phyloP scores from a whole-genome alignment of 169 alveolate species.

The Besnoitia besnoiti region DNA sequence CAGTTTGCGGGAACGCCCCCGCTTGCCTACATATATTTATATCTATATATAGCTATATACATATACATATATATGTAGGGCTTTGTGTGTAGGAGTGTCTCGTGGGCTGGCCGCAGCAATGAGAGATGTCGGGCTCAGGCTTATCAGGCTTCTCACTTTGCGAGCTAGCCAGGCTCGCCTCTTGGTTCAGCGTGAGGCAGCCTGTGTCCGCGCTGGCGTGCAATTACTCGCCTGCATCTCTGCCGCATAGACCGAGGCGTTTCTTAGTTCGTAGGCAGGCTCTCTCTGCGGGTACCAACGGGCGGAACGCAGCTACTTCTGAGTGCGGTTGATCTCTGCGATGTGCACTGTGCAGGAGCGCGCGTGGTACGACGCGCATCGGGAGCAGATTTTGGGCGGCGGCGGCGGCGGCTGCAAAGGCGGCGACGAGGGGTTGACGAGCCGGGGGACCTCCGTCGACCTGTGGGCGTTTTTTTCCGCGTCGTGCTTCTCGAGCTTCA shows the following conservation, averaged over 20 bases:
- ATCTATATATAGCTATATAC: not conserved
- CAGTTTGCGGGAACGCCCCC: not conserved
- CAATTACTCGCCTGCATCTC: too few species aligned
- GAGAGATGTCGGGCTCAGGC: too few species aligned
- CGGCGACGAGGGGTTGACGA: not conserved
- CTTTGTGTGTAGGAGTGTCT: too few species aligned
- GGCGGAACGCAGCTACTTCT: not conserved
- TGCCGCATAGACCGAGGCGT: too few species aligned
- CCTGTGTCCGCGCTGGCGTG: too few species aligned
- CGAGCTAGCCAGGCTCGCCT: too few species aligned
- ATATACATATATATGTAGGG: not conserved
- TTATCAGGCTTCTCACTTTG: too few species aligned
- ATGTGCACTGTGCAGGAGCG: constrained; percentile 47
- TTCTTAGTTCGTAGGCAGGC: too few species aligned
- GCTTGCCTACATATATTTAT: not conserved
- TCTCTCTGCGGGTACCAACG: too few species aligned
- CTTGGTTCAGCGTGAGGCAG: too few species aligned
- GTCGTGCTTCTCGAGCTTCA: not conserved
- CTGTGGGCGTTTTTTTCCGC: constrained; percentile 7
- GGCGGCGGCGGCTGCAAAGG: not conserved
- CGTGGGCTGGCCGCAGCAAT: too few species aligned
- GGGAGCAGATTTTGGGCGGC: constrained; percentile 14
- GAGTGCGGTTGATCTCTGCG: not conserved
- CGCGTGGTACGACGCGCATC: constrained; percentile 65
- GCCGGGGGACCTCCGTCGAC: not conserved